These are phyloP conservation scores for Backusella liffmaniae DNA, from an alignment of 192 early-diverging fungal genomes.

Conservation along the genomic window DNA sequence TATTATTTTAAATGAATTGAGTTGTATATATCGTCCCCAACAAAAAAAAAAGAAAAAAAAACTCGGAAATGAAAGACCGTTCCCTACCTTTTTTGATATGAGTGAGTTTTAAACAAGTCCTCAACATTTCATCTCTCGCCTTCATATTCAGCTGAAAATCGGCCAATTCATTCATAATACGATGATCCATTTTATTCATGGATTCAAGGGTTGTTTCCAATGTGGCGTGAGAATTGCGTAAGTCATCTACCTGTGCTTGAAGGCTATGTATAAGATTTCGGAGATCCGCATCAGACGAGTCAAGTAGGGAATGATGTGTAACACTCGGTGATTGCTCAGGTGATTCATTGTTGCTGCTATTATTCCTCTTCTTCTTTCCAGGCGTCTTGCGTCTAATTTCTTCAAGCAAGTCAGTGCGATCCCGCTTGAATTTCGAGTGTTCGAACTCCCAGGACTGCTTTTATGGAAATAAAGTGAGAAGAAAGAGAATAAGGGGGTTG, in stretches of 20 bases:
- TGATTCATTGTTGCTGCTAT: neutral
- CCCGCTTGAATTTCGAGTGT: slow-evolving; percentile 13
- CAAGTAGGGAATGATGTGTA: neutral
- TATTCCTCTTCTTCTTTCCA: slow-evolving; percentile 13
- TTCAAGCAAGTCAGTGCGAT: slow-evolving; percentile 17
- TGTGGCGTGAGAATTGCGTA: neutral
- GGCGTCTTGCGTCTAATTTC: slow-evolving; percentile 23
- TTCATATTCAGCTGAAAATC: neutral
- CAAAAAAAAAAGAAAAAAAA: neutral
- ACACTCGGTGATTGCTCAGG: neutral
- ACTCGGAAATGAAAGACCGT: neutral
- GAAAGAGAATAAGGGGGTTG: neutral
- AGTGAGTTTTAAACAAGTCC: neutral
- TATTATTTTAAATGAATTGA: neutral
- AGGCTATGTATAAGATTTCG: neutral
- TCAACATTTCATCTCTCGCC: neutral
- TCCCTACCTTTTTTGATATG: neutral
- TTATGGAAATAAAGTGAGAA: neutral
- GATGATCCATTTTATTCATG: neutral
- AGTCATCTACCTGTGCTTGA: neutral
- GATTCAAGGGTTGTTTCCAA: slow-evolving; percentile 1
- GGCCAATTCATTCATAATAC: neutral
- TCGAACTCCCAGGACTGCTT: slow-evolving; percentile 18
- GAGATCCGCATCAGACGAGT: neutral
- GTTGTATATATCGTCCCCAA: neutral